Base-by-base conservation (phyloP, 108 stramenopile genomes). In the Stephanodiscus minutulus region DNA sequence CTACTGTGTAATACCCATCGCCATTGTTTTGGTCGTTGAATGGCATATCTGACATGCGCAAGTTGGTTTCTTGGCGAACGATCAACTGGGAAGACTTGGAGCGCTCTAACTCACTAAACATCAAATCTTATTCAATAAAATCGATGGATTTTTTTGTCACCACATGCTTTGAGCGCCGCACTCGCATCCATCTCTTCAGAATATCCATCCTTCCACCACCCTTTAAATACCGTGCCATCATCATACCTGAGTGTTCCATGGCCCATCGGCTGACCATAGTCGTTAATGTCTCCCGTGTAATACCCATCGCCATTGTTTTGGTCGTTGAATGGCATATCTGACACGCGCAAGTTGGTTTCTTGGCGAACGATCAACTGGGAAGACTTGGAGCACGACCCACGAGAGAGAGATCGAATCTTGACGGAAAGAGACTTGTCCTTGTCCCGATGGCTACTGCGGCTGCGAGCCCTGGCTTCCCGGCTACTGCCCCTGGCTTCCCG, bases 21-120 rank as follows among this genome's bases (percentile, higher is more conserved):
- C 84, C 78, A 27, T 85, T 87, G 56, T 86, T 83, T 0, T 83
- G 76, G 71, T 90, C 89, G 4, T 64, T 70, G 41, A 74, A 80
- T 13, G 70, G 65, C 61, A 74, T 77, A 43, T 83, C 72, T 7
- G 67, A 54, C 8, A 86, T 82, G 18, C 59, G 47, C 15, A 53
- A 53, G 28, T 55, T 35, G 39, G 44, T 48, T 3, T 48, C 39
- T 48, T 58, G 59, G 7, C 64, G 70, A 15, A 43, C 35, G 25
- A 52, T 55, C 22, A 52, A 35, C 37, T 64, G 44, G 1, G 39
- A 36, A 20, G 63, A 54, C 13, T 21, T 33, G 18, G 18, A 18
- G 18, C 46, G 33, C 35, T n/a, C n/a, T n/a, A n/a, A n/a, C n/a
- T n/a, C n/a, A n/a, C n/a, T n/a, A n/a, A n/a, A n/a, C n/a, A n/a